Evolutionary conservation across 2,329 filamentous ascomycete genomes (phyloP), one percentile per base, ranked within the genome.

Genomic region (Cucurbitaria berberidis): DNA sequence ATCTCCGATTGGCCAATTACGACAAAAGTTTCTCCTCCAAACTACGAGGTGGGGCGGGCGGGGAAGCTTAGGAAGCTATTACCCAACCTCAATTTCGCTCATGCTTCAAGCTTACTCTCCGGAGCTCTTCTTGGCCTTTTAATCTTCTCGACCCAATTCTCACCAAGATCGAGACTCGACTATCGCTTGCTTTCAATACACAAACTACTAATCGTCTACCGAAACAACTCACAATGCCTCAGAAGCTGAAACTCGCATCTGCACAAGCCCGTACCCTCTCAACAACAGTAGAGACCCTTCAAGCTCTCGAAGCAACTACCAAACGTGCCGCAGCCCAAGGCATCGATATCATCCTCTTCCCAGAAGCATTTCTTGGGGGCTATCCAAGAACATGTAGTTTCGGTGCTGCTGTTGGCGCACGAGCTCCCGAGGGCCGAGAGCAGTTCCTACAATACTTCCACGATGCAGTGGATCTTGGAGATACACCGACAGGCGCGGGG

Each of bases 281-380:
- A 35, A 80, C 78, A 10, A 77, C 79, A n/a, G 48, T 69, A 36
- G 70, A 82, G 29, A 96, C 91, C 1, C 83, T 96, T 49, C 67
- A 76, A 6, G 83, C 87, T 30, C 83, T 96, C 45, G 81, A 86
- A 66, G 63, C 73, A 10, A 85, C 89, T 13, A 87, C 89, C 29
- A 77, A 77, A 21, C 77, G 81, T 30, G 92, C 92, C n/a, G 84
- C 87, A 3, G 81, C 72, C 11, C 74, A 78, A 36, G 79, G 78
- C 42, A 79, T 85, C 15, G 79, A 95, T 72, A 81, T 97, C 44
- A 81, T 97, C 24, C 85, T 97, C 46, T 93, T 97, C 56, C 93
- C 93, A 0, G 93, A 98, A 78, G 93, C 93, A 19, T 96, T 91
- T 70, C 82, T 97, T 1, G 93, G 93, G 41, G 93, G 93, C 1